Conservation (phyloP, 1,284 basidiomycete genomes). For the Schizopora paradoxa region DNA sequence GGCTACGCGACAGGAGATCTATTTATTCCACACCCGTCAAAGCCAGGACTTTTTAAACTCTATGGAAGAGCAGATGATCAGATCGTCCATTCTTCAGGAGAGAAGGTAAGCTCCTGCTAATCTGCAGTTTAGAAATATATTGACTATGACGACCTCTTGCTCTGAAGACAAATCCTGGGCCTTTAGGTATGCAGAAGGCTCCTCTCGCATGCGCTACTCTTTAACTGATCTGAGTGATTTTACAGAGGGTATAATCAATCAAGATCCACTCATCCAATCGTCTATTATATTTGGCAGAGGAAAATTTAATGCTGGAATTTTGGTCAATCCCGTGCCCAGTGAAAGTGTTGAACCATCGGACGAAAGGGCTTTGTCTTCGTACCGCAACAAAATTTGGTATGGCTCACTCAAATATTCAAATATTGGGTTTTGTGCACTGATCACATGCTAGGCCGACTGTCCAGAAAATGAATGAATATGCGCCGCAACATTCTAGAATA, state of each 20-base stretch:
- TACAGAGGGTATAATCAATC: conserved; percentile 34
- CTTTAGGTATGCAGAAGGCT: conserved; percentile 29
- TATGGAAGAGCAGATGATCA: conserved; percentile 46
- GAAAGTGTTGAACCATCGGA: conserved; percentile 1
- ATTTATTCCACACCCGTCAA: conserved; percentile 39
- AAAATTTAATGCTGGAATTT: conserved; percentile 37
- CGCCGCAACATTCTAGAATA: conserved; percentile 27
- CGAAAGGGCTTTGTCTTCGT: neutral
- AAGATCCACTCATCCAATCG: conserved; percentile 30
- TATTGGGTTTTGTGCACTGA: neutral
- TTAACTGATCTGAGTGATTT: neutral
- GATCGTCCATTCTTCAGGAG: conserved; percentile 45
- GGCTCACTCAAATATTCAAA: neutral
- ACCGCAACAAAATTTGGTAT: conserved; percentile 11
- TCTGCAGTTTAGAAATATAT: neutral
- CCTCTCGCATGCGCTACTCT: neutral
- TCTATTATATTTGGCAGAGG: conserved; percentile 38
- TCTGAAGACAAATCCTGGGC: conserved; percentile 36
- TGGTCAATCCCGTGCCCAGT: conserved; percentile 33
- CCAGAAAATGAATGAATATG: conserved; percentile 24
- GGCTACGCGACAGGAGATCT: conserved; percentile 39
- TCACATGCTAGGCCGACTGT: conserved; percentile 22
- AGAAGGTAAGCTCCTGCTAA: conserved; percentile 36
- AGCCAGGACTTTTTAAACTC: conserved; percentile 38
- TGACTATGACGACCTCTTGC: neutral